phyloP scores from a whole-genome alignment of 306 rosid genomes.

The Cicer yamashitae region DNA sequence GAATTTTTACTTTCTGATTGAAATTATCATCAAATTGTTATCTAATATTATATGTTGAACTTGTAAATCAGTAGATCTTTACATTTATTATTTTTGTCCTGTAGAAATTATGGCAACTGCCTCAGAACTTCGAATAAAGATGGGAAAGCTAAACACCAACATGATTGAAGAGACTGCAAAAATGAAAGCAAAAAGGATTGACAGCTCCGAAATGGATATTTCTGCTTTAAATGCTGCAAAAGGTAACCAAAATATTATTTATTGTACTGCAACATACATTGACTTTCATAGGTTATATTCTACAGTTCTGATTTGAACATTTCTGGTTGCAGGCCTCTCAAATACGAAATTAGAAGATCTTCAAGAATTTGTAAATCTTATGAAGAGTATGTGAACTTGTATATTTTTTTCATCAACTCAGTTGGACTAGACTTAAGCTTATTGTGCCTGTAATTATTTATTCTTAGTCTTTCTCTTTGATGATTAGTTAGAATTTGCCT shows the following conservation, averaged over 20 bases:
- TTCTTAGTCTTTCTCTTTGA: neutral
- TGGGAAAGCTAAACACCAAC: conserved; percentile 49
- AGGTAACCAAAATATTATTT: conserved; percentile 51
- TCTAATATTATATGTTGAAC: conserved; percentile 5
- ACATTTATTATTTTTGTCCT: conserved; percentile 38
- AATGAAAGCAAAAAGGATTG: conserved; percentile 45
- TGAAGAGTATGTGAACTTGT: conserved; percentile 55
- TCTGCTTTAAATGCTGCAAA: conserved; percentile 44
- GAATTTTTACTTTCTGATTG: conserved; percentile 11
- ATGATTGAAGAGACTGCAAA: conserved; percentile 53
- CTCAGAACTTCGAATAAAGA: conserved; percentile 60
- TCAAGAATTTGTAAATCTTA: conserved; percentile 45
- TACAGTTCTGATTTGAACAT: conserved; percentile 19
- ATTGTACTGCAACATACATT: conserved; percentile 36
- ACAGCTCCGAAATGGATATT: conserved; percentile 43
- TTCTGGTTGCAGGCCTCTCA: conserved; percentile 64
- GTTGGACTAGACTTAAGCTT: conserved; percentile 6
- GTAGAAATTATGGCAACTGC: conserved; percentile 67
- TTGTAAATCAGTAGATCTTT: conserved; percentile 26
- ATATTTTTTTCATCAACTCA: conserved; percentile 16
- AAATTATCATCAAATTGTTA: conserved; percentile 27
- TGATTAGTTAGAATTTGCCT: conserved; percentile 28
- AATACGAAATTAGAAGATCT: conserved; percentile 55
- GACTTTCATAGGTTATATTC: conserved; percentile 6
- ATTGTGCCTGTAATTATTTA: conserved; percentile 10